Percentiles rank a stretch among this genome's conserved stretches.
Evolutionary conservation across 1,284 basidiomycete species (phyloP).

Genomic region (Ceratobasidium sp.): DNA sequence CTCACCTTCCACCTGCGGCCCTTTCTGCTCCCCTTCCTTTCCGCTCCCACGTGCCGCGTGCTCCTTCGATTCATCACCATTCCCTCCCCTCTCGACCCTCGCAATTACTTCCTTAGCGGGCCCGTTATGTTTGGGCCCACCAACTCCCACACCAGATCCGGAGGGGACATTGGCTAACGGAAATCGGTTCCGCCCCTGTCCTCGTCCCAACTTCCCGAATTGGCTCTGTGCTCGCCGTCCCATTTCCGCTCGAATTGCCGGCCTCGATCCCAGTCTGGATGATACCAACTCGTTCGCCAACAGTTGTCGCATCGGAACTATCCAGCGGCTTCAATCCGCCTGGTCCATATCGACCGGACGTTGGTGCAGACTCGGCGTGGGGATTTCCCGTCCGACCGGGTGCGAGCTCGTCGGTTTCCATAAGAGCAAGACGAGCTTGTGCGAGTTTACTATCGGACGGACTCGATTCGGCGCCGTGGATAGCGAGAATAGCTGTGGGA

Average conservation of each 20-base stretch:
- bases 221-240: not conserved
- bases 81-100: constrained; percentile 29
- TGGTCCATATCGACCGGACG: not conserved
- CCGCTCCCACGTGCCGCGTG: not conserved
- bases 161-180: not conserved
- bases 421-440: not conserved
- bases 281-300: constrained; percentile 19
- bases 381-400: constrained; percentile 21
- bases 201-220: not conserved
- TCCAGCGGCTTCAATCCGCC: constrained; percentile 25
- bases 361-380: not conserved
- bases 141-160: not conserved
- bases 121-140: constrained; percentile 32
- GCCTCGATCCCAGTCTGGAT: not conserved
- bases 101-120: constrained; percentile 38
- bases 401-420: not conserved
- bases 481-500: no score
- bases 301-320: constrained; percentile 18
- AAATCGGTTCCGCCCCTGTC: not conserved
- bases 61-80: constrained; percentile 34
- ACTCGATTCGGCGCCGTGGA: not conserved
- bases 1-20: constrained; percentile 14
- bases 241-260: not conserved
- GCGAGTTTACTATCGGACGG: constrained; percentile 5
- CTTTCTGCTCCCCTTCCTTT: not conserved